Base-by-base conservation (phyloP, 331 rosid genomes). In the Erythrophleum ivorense region DNA sequence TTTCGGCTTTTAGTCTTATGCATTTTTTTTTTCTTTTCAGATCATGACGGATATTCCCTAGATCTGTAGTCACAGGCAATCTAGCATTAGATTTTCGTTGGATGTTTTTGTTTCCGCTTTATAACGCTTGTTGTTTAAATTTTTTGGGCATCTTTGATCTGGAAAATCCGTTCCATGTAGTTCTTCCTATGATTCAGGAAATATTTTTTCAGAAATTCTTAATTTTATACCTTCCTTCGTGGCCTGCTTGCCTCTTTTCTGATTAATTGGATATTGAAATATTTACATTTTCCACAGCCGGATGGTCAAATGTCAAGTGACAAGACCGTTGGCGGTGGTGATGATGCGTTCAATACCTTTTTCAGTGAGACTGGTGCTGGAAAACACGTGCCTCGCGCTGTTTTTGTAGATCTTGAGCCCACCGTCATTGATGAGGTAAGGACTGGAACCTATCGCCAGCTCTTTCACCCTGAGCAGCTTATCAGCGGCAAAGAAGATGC, bases 361-460 rank as follows among this genome's bases (percentile, higher is more conserved):
- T 53, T 53, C 58, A 53, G 58, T 53, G 58, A 53, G 58, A 53
- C 58, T 53, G 58, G 58, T 53, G 58, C 58, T 16, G 58, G 58
- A 15, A 53, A 53, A 16, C 58, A 53, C 16, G 58, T 53, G 21
- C 58, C 58, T 15, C 58, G 58, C 16, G 58, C 58, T 53, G 58
- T 53, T 15, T 53, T 53, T 53, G 58, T 53, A 53, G 58, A 53
- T 53, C 58, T 53, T 53, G 58, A 53, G 58, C 58, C 58, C 58
- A 53, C 58, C 7, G 58, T 53, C 58, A 53, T 53, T 53, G 58
- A 53, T 53, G 58, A 53, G 21, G 21, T 53, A 1, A 53, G 58
- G 58, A 53, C 58, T 15, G 58, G 58, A 53, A 3, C 58, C 58
- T 53, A 53, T 21, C 58, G 58, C 58, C 58, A 53, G 58, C 58